Conservation (phyloP, 2,329 filamentous ascomycete genomes). For the Paraphoma sp. region DNA sequence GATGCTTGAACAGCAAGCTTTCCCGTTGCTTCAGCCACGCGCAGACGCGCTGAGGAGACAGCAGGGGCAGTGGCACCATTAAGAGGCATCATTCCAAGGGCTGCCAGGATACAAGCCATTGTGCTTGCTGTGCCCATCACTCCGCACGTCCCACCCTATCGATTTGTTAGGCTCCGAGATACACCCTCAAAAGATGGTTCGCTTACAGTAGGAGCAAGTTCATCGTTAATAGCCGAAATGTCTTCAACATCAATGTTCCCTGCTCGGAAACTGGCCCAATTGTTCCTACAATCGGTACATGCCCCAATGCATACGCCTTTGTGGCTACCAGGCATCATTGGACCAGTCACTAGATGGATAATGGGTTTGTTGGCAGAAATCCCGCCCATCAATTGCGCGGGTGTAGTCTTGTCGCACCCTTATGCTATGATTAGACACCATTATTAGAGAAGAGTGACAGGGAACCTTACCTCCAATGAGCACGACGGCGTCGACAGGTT, state of each 20-base stretch:
- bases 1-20: constrained; percentile 56
- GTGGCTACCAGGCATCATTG: constrained; percentile 77
- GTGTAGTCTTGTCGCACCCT: constrained; percentile 78
- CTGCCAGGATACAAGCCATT: constrained; percentile 62
- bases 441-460: not conserved
- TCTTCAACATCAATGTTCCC: constrained; percentile 74
- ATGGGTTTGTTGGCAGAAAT: constrained; percentile 77
- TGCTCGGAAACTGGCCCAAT: constrained; percentile 73
- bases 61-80: constrained; percentile 61
- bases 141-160: constrained; percentile 59
- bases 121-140: constrained; percentile 66
- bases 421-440: not conserved
- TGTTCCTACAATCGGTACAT: constrained; percentile 76
- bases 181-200: not conserved
- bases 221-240: constrained; percentile 73
- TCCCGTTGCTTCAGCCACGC: constrained; percentile 63
- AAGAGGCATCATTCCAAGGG: constrained; percentile 61
- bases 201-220: constrained; percentile 72
- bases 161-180: not conserved
- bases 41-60: constrained; percentile 58
- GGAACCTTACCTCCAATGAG: constrained; percentile 67
- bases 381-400: constrained; percentile 77
- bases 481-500: constrained; percentile 72
- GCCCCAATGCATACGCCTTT: constrained; percentile 70
- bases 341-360: constrained; percentile 72